Base-by-base conservation (phyloP, 345 rosid species). In the Anacardium occidentale region DNA sequence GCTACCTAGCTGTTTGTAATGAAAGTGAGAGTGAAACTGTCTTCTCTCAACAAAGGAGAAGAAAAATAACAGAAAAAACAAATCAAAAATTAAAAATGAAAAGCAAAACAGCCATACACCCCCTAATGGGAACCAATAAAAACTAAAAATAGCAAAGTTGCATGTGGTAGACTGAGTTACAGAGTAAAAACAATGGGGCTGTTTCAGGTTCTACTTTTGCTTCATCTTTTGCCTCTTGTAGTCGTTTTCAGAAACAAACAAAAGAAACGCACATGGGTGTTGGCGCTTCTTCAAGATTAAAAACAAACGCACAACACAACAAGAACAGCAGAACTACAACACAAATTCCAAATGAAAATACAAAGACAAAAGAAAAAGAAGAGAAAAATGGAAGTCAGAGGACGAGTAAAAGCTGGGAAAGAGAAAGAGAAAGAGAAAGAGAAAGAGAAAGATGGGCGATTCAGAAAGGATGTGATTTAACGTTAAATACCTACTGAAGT, bases 391-490 rank as follows among this genome's bases (percentile, higher is more conserved):
- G n/a, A 21, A 68, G 34, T 15, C 11, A 20, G 37, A 17, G 57
- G 55, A 13, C 24, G 62, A 21, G 68, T 24, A 69, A 56, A 61
- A 32, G 15, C 52, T 10, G 44, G 7, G 55, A 45, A 25, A 8
- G 47, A 26, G 53, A 34, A 64, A 18, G 25, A 14, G 4, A 10
- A 14, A 6, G 32, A 21, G n/a, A n/a, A n/a, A n/a, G n/a, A n/a
- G n/a, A 5, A 7, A 18, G 25, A 14, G 4, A 10, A 14, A 6
- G 32, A 21, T 47, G 68, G 70, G 29, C 64, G 75, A 64, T 29
- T 53, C 71, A 69, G 85, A 83, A 68, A 65, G 57, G 89, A 86
- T 82, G 89, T 86, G 89, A 86, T 86, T 80, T 80, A 83, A 86
- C 87, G 84, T 82, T 80, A 83, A 82, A 76, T 62, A 74, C 82